Base-by-base conservation (phyloP, 129 eudicot species). In the Scalesia atractyloides region DNA sequence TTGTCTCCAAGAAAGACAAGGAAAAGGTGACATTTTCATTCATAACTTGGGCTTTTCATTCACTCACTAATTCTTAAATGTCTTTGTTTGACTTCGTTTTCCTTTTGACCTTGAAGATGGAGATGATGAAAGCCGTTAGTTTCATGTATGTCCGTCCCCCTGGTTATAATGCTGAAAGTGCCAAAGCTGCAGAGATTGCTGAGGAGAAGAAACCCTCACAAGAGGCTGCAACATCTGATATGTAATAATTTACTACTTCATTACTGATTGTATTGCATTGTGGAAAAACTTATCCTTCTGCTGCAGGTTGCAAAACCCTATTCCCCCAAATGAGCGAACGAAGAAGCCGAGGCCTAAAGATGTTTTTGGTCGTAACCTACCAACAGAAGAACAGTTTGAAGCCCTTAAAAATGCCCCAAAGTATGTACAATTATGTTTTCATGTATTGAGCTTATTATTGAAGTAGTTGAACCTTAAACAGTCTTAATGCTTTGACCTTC, bases 81-180 rank as follows among this genome's bases (percentile, higher is more conserved):
- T 65, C 15, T 53, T 14, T 72, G n/a, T 66, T 70, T 64, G 72
- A 66, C 58, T 74, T 77, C 20, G 53, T 74, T 61, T 60, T 33
- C 48, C 48, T 30, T 17, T 30, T 74, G 59, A 75, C 61, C 13
- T 18, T 50, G 72, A 70, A 93, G 98, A 73, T 95, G 85, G 99
- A 95, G 89, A 84, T 84, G 80, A 86, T 95, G 96, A 89, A 88
- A 83, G 97, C 99, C 74, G 99, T 95, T 76, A 92, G 98, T 80
- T 92, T 92, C 73, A 87, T 92, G 96, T 92, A 92, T 66, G 86
- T 89, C 37, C 86, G 96, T 9, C 98, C 98, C 5, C 98, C 98
- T 30, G 98, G 98, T 44, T 95, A 88, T 75, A 82, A 95, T 78
- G 75, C 99, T 10, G 99, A 95, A 78, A 95, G 99, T 73, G 99